phyloP scores from a whole-genome alignment of 2,329 filamentous ascomycete genomes.

The Albifimbria verrucaria region DNA sequence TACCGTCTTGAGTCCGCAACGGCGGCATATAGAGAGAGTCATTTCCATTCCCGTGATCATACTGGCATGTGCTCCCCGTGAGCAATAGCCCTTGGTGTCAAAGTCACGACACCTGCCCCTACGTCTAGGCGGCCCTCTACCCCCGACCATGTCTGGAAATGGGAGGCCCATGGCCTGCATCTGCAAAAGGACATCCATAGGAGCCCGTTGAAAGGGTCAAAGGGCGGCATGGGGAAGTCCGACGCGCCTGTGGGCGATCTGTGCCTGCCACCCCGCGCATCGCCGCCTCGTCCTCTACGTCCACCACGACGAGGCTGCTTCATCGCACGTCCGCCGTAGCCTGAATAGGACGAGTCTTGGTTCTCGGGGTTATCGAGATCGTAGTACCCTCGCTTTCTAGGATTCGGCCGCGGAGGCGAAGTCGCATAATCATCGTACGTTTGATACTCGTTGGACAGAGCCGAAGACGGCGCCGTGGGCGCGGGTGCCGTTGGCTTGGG shows the following conservation, averaged over 20 bases:
- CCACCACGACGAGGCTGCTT: slow-evolving; percentile 61
- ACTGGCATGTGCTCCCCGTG: slow-evolving; percentile 62
- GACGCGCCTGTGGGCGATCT: slow-evolving; percentile 7
- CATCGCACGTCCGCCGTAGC: slow-evolving; percentile 39
- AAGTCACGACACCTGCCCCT: slow-evolving; percentile 64
- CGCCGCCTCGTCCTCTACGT: slow-evolving; percentile 21
- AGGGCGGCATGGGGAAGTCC: slow-evolving; percentile 36
- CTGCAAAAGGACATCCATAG: slow-evolving; percentile 58
- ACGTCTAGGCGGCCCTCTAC: slow-evolving; percentile 26
- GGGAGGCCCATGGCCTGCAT: slow-evolving; percentile 57
- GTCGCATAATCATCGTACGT: background rate
- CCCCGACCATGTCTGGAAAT: slow-evolving; percentile 36
- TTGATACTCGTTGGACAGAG: background rate
- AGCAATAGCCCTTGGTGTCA: slow-evolving; percentile 70
- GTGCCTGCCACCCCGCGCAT: slow-evolving; percentile 14
- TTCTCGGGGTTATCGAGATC: slow-evolving; percentile 21
- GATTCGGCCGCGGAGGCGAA: background rate
- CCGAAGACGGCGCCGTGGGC: slow-evolving; percentile 5
- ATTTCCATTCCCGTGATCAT: slow-evolving; percentile 63
- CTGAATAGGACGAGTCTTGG: slow-evolving; percentile 17
- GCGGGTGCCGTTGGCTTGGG: slow-evolving; percentile 19
- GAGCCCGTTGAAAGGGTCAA: slow-evolving; percentile 52
- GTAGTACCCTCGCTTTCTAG: slow-evolving; percentile 34
- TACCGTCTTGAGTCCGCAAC: slow-evolving; percentile 20
- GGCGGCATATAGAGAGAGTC: slow-evolving; percentile 41